Conservation (phyloP, 257 asterid genomes). For the Coffea canephora region DNA sequence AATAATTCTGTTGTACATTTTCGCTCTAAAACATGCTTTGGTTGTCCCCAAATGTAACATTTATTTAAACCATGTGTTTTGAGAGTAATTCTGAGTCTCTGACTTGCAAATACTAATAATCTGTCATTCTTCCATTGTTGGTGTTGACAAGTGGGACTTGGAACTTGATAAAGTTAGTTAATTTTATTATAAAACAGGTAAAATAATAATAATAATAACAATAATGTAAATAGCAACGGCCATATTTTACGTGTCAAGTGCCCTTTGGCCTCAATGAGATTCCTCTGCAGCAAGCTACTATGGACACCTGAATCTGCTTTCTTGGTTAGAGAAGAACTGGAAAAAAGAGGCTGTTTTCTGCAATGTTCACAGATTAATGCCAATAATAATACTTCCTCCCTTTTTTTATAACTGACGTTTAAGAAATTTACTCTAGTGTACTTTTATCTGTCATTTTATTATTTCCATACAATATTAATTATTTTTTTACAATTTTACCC, state of each 20-base stretch:
- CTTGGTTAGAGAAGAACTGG: slow-evolving; percentile 19
- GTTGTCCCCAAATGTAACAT: too few species aligned
- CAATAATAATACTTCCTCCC: background rate
- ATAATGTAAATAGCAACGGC: background rate
- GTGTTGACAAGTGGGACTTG: background rate
- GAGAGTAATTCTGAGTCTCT: background rate
- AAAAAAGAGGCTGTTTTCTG: slow-evolving; percentile 6
- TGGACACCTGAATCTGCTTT: slow-evolving; percentile 10
- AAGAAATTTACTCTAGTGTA: too few species aligned
- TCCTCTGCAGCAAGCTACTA: background rate
- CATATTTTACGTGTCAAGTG: background rate
- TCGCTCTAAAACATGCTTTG: too few species aligned
- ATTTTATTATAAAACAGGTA: background rate
- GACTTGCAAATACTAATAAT: background rate
- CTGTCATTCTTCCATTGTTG: background rate
- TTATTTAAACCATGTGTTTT: too few species aligned
- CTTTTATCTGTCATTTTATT: too few species aligned
- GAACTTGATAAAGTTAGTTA: background rate
- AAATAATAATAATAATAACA: too few species aligned
- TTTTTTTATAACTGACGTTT: too few species aligned
- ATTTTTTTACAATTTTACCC: too few species aligned
- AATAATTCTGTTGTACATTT: too few species aligned
- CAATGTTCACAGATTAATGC: background rate
- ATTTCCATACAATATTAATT: too few species aligned
- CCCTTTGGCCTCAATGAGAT: background rate